Conservation (phyloP, 495 filamentous ascomycete species). For the Articulospora tetracladia region DNA sequence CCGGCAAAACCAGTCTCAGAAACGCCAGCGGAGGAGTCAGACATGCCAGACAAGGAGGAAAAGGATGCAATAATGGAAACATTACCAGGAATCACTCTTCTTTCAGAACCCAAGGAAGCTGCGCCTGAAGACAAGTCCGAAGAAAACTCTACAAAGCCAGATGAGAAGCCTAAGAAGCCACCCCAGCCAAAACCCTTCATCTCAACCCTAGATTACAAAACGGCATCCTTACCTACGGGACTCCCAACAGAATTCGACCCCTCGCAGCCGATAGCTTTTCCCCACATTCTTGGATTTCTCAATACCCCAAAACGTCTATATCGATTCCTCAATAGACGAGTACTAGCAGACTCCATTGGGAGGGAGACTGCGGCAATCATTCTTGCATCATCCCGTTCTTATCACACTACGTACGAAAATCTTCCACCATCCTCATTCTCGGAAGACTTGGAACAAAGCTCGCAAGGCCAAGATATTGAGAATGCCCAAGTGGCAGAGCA, state of each 20-base stretch:
- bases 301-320: slow-evolving; percentile 84
- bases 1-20: slow-evolving; percentile 38
- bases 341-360: slow-evolving; percentile 81
- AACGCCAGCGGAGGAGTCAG: slow-evolving; percentile 30
- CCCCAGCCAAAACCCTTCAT: slow-evolving; percentile 62
- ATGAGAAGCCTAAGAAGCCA: slow-evolving; percentile 43
- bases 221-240: slow-evolving; percentile 52
- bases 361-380: slow-evolving; percentile 85
- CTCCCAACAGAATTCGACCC: slow-evolving; percentile 61
- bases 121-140: background rate
- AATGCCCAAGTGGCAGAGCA: slow-evolving; percentile 48
- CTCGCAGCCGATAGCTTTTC: slow-evolving; percentile 69
- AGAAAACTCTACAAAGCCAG: slow-evolving; percentile 28
- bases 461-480: slow-evolving; percentile 13
- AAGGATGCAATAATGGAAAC: slow-evolving; percentile 9
- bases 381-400: slow-evolving; percentile 57
- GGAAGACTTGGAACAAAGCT: slow-evolving; percentile 26
- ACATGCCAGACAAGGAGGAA: background rate
- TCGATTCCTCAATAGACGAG: slow-evolving; percentile 83
- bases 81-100: slow-evolving; percentile 13
- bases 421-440: slow-evolving; percentile 21
- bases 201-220: slow-evolving; percentile 61
- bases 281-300: slow-evolving; percentile 89
- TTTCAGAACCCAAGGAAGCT: slow-evolving; percentile 10
- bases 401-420: slow-evolving; percentile 20